Evolutionary conservation across 164 flowering plant species (phyloP), one percentile per base, ranked within the genome.

Genomic region (Chimonanthus salicifolius): DNA sequence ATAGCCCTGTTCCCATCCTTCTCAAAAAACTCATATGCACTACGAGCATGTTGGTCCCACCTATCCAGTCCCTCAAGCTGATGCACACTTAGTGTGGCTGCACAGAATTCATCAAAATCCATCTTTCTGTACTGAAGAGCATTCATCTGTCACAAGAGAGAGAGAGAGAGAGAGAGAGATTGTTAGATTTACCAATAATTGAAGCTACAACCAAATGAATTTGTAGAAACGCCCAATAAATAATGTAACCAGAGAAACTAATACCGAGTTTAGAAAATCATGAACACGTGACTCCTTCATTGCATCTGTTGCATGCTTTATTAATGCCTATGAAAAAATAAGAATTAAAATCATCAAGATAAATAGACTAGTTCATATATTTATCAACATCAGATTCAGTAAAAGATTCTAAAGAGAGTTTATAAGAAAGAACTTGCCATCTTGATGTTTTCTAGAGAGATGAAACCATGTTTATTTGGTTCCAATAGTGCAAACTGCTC

Each of bases 71-170:
- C 90, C 83, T 94, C 99, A 74, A 92, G 83, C 80, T 92, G 99
- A 89, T 89, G 86, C 47, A 92, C 93, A 73, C 92, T 94, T 60
- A 90, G 67, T 46, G 98, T 87, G 66, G 97, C 99, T 33, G 97
- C 94, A 85, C 97, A 89, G 70, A 94, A 92, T 78, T 94, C 99
- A 79, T 89, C 99, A 80, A 91, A 92, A 79, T 91, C 89, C 95
- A 94, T 90, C 74, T 86, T 88, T 87, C 97, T 86, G 81, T 87
- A 94, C 64, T 91, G 97, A 75, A 94, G 95, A 62, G 87, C 85
- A 82, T 80, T 87, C 79, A 94, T 78, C 98, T 94, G 90, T 69
- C 78, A 75, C 48, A 46, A 20, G 70, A 71, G 18, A 68, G 43
- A 58, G 71, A 67, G 58, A 60, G 43, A 20, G 21, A 20, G 21